These are phyloP conservation scores for Stenocarpella maydis DNA, from an alignment of 2,329 filamentous ascomycete genomes.

Conservation along the genomic window DNA sequence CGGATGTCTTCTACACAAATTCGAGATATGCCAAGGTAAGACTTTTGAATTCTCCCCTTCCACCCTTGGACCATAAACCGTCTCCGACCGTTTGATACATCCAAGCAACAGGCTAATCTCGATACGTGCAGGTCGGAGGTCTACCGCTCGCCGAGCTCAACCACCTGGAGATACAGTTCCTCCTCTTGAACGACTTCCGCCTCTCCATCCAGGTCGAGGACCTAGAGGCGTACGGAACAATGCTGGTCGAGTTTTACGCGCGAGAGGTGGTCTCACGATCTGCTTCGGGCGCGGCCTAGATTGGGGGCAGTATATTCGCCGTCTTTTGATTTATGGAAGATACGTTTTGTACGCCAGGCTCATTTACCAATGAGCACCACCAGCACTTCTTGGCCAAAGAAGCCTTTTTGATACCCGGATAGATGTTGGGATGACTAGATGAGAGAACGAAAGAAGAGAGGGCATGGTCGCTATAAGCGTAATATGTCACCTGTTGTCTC, in stretches of 20 bases:
- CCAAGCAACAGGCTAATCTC: neutral
- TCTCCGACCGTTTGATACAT: neutral
- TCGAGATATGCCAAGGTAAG: slow-evolving; percentile 97
- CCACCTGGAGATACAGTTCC: slow-evolving; percentile 93
- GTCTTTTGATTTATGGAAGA: slow-evolving; percentile 10
- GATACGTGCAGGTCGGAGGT: slow-evolving; percentile 78
- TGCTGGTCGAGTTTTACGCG: slow-evolving; percentile 98
- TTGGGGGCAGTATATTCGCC: slow-evolving; percentile 9
- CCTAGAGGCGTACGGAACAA: slow-evolving; percentile 95
- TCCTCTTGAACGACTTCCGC: slow-evolving; percentile 94
- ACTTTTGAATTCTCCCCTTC: slow-evolving; percentile 29
- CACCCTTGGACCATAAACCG: neutral
- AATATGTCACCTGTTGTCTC: neutral
- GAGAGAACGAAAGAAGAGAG: slow-evolving; percentile 13
- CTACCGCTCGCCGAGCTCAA: slow-evolving; percentile 92
- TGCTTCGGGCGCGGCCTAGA: slow-evolving; percentile 11
- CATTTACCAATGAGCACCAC: neutral
- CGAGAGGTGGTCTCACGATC: slow-evolving; percentile 75
- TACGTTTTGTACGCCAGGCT: slow-evolving; percentile 7
- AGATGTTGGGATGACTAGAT: slow-evolving; percentile 40
- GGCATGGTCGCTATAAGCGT: slow-evolving; percentile 2
- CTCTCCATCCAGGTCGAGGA: slow-evolving; percentile 94
- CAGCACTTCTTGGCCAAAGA: slow-evolving; percentile 18
- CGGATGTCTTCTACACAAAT: slow-evolving; percentile 98
- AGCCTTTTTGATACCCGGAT: slow-evolving; percentile 49